Evolutionary conservation across 1,284 basidiomycete genomes (phyloP), one percentile per base, ranked within the genome.

Genomic region (Amylostereum chailletii): DNA sequence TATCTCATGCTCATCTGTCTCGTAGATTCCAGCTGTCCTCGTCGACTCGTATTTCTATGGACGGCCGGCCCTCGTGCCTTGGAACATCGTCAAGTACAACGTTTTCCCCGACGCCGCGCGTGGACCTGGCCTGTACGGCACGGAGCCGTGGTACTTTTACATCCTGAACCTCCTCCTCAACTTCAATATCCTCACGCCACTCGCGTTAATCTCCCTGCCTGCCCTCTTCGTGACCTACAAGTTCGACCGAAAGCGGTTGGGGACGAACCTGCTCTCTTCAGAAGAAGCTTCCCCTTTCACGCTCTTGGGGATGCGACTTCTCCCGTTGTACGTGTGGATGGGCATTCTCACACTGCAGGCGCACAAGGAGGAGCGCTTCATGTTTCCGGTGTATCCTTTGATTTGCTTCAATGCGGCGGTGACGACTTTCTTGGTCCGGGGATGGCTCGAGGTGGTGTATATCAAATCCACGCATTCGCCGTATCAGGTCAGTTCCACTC

Each of bases 281-380:
- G 74, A 81, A 47, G 76, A 82, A 60, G 89, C 81, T 54, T 91
- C 87, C 39, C 88, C 90, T 0, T 92, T 83, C 61, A 82, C 77
- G 0, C 67, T 94, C 32, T 71, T 98, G 39, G 76, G 76, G 0
- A 61, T 94, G 49, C 78, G 94, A 41, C 71, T 98, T 11, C 66
- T 78, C 4, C 94, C 94, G 1, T 78, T 95, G 59, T 98, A 99
- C 69, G 58, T 97, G 31, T 99, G 96, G 94, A 62, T 88, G 44
- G 76, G 65, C 2, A 82, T 96, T 55, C 70, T 99, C 55, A 83
- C 80, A 5, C 55, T 74, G 1, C 96, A 99, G 68, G 69, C 86
- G 4, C 96, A 99, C 71, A 99, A 99, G 70, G 96, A 99, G 67
- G 96, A 99, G 65, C 77, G 96, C 29, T 99, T 99, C 72, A 89